These are phyloP conservation scores for Cyclotella atomus DNA, from an alignment of 108 stramenopile genomes.

Conservation along the genomic window DNA sequence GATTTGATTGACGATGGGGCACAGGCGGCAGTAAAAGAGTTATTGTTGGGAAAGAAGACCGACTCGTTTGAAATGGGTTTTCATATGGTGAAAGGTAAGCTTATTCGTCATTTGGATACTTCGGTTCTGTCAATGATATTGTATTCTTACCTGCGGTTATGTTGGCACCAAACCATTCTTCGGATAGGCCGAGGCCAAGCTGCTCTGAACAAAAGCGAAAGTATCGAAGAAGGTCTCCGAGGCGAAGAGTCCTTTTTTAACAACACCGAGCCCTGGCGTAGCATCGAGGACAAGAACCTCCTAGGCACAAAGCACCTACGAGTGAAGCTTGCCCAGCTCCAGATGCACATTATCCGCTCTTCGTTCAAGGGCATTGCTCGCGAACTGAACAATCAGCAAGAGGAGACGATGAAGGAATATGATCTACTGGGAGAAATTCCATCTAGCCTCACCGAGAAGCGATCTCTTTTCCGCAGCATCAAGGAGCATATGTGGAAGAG, in stretches of 20 bases:
- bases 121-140: neutral
- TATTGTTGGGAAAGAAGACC: constrained; percentile 52
- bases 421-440: constrained; percentile 30
- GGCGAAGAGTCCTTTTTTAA: constrained; percentile 61
- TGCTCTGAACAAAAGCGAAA: constrained; percentile 45
- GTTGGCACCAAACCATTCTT: neutral
- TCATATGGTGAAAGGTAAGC: constrained; percentile 65
- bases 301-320: constrained; percentile 62
- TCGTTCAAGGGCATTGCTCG: constrained; percentile 51
- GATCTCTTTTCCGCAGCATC: constrained; percentile 43
- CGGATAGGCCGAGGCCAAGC: constrained; percentile 62
- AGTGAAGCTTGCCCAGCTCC: constrained; percentile 50
- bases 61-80: constrained; percentile 52
- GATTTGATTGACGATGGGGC: constrained; percentile 83
- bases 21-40: constrained; percentile 53
- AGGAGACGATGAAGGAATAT: constrained; percentile 19
- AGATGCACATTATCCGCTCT: constrained; percentile 54
- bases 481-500: constrained; percentile 56
- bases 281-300: constrained; percentile 41
- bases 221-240: constrained; percentile 47
- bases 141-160: too few relatives aligned
- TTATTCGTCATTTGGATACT: neutral
- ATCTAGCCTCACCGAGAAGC: constrained; percentile 47
- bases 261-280: constrained; percentile 60
- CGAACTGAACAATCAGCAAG: constrained; percentile 42